phyloP scores from a whole-genome alignment of 1,284 basidiomycete species.

The Heliocybe sulcata region DNA sequence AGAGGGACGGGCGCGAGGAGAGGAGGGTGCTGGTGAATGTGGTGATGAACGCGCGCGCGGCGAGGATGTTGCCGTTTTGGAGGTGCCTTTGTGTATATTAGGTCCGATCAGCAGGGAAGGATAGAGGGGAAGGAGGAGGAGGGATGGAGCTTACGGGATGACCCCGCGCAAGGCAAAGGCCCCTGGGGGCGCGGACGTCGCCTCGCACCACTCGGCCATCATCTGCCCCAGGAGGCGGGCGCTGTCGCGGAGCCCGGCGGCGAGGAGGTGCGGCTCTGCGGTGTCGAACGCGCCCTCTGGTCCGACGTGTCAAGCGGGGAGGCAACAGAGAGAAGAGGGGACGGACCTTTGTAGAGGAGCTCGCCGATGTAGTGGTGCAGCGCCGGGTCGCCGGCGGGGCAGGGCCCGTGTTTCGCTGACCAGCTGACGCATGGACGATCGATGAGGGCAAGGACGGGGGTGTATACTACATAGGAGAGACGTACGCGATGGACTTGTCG shows the following conservation, averaged over 20 bases:
- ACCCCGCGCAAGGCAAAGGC: slow-evolving; percentile 78
- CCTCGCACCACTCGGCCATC: slow-evolving; percentile 72
- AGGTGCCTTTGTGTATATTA: slow-evolving; percentile 50
- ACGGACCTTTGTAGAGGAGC: slow-evolving; percentile 77
- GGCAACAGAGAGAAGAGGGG: background rate
- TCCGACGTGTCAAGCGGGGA: background rate
- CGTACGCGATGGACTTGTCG: slow-evolving; percentile 72
- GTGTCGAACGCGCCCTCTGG: slow-evolving; percentile 66
- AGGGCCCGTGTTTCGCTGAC: slow-evolving; percentile 70
- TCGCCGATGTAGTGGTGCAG: slow-evolving; percentile 87
- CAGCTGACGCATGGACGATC: slow-evolving; percentile 45
- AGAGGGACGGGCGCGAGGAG: slow-evolving; percentile 28
- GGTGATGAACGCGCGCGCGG: slow-evolving; percentile 77
- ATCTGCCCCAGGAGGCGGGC: slow-evolving; percentile 81
- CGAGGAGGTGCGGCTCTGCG: slow-evolving; percentile 78
- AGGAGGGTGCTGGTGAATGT: slow-evolving; percentile 63
- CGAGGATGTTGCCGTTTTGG: slow-evolving; percentile 82
- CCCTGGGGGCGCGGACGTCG: slow-evolving; percentile 35
- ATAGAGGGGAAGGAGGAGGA: background rate
- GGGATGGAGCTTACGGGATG: slow-evolving; percentile 59
- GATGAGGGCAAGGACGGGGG: background rate
- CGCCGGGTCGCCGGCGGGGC: slow-evolving; percentile 78
- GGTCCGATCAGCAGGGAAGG: no score
- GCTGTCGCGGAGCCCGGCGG: slow-evolving; percentile 82
- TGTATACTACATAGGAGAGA: slow-evolving; percentile 9